Evolutionary conservation across 805 yeast species (phyloP).

Genomic region (Yueomyces sinensis): DNA sequence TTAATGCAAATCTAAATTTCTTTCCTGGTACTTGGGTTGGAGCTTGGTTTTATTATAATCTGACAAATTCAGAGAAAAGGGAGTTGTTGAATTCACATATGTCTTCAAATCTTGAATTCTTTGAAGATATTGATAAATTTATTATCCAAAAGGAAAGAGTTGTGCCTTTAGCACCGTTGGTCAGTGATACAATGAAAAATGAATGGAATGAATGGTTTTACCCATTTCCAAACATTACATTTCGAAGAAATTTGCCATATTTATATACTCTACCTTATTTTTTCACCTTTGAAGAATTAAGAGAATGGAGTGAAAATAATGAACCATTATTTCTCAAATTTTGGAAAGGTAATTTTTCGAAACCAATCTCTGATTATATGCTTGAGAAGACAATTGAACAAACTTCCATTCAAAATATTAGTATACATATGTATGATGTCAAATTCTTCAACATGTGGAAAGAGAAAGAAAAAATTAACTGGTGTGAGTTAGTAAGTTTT

Average conservation of each 20-base stretch:
- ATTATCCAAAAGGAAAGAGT: neutral
- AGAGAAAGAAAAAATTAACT: neutral
- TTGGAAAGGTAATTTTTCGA: neutral
- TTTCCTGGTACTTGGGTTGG: slow-evolving; percentile 52
- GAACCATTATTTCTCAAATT: neutral
- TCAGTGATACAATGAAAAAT: neutral
- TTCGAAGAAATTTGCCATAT: neutral
- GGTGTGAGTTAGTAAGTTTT: neutral
- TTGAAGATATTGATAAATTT: neutral
- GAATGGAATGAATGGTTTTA: slow-evolving; percentile 8
- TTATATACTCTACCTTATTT: neutral
- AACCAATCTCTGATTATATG: neutral
- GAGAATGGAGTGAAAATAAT: neutral
- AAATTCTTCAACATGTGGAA: too few relatives aligned
- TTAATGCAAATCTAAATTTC: slow-evolving; percentile 31
- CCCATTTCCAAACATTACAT: slow-evolving; percentile 17
- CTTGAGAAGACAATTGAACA: neutral
- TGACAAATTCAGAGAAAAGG: slow-evolving; percentile 20
- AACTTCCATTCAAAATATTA: neutral
- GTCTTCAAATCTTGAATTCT: slow-evolving; percentile 3
- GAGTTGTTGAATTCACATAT: slow-evolving; percentile 7
- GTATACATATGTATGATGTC: neutral
- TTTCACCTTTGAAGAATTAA: neutral
- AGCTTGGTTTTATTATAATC: slow-evolving; percentile 41
- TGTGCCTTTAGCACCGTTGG: neutral